Evolutionary conservation across 1,284 basidiomycete genomes (phyloP).

Genomic region (Fomitopsis schrenkii): DNA sequence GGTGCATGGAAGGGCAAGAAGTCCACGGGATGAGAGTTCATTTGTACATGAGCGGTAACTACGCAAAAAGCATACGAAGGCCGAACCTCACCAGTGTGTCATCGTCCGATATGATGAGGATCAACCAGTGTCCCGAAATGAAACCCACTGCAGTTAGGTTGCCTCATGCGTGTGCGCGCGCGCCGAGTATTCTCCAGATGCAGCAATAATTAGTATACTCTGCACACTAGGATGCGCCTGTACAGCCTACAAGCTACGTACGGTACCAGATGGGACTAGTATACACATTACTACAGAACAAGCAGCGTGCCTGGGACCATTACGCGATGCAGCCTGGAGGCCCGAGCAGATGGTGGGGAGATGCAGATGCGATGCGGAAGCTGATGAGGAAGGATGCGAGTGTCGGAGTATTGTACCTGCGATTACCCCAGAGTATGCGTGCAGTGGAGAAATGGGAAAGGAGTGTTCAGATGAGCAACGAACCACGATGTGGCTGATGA

Average conservation of each 20-base stretch:
- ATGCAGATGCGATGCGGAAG: slow-evolving; percentile 5
- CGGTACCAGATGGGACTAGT: not conserved
- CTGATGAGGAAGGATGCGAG: slow-evolving; percentile 2
- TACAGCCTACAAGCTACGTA: slow-evolving; percentile 6
- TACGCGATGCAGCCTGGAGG: not conserved
- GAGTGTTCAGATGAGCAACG: slow-evolving; percentile 2
- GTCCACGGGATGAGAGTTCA: not conserved
- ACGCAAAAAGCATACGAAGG: not conserved
- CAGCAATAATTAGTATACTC: not conserved
- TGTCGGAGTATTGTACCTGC: slow-evolving; percentile 2
- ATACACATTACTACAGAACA: slow-evolving; percentile 13
- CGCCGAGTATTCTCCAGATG: not conserved
- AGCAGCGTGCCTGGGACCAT: slow-evolving; percentile 3
- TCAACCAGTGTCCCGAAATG: not conserved
- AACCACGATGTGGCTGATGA: not conserved
- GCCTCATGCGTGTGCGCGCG: not conserved
- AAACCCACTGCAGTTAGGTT: too few species aligned
- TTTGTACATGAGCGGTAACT: not conserved
- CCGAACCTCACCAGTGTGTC: not conserved
- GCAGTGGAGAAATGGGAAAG: not conserved
- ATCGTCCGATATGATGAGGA: slow-evolving; percentile 2
- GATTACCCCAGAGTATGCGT: slow-evolving; percentile 2
- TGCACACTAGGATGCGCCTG: slow-evolving; percentile 1
- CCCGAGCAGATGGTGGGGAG: slow-evolving; percentile 2
- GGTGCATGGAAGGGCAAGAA: not conserved